Conservation (phyloP, 108 stramenopile species). For the Mediolabrus comicus region DNA sequence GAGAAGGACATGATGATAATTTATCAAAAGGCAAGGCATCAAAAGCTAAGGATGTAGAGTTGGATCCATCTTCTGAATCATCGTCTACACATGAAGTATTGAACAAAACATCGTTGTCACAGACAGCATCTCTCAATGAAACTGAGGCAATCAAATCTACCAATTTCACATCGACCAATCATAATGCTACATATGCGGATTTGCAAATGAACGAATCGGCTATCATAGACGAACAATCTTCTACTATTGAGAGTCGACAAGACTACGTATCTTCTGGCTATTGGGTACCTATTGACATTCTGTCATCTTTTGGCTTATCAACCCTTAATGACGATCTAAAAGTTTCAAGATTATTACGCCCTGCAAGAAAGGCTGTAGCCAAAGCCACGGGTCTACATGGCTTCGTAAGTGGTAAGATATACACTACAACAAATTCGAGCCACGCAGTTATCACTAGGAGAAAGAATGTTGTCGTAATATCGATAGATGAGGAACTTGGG, state of each 20-base stretch:
- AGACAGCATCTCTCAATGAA: background rate
- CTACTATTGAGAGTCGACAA: background rate
- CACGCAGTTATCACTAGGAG: background rate
- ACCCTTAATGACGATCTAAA: slow-evolving; percentile 30
- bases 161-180: background rate
- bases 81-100: no score
- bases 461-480: slow-evolving; percentile 32
- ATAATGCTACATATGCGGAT: background rate
- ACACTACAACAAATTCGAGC: background rate
- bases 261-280: background rate
- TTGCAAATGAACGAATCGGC: background rate
- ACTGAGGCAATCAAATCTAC: background rate
- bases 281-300: slow-evolving; percentile 50
- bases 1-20: slow-evolving; percentile 6
- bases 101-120: background rate
- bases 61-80: background rate
- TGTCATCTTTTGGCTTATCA: slow-evolving; percentile 52
- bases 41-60: slow-evolving; percentile 1
- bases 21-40: background rate
- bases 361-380: slow-evolving; percentile 66
- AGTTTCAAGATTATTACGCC: slow-evolving; percentile 58
- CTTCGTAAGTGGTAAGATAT: slow-evolving; percentile 72
- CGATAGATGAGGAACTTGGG: slow-evolving; percentile 45
- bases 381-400: slow-evolving; percentile 79
- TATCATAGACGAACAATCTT: background rate